Percentiles rank a stretch among this genome's conserved stretches.
phyloP scores from a whole-genome alignment of 495 filamentous ascomycete species.

The Durotheca rogersii region DNA sequence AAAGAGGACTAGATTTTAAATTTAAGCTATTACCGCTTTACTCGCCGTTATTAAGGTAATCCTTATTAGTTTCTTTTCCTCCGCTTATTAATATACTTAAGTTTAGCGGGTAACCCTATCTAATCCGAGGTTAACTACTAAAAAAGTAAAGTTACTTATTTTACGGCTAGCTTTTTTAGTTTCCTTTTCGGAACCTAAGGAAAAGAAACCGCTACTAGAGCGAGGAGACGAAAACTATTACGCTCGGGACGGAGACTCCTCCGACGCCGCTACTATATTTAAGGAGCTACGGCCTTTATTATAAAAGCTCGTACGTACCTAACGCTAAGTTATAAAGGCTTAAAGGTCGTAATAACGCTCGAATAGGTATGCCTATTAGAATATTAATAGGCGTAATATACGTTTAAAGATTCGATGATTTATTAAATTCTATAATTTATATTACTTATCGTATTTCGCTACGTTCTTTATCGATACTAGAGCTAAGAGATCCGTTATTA shows the following conservation, averaged over 20 bases:
- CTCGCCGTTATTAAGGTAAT: conserved; percentile 71
- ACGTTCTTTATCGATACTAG: conserved; percentile 72
- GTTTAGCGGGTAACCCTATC: conserved; percentile 70
- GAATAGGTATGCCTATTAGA: conserved; percentile 66
- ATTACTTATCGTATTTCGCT: conserved; percentile 75
- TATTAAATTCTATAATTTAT: conserved; percentile 73
- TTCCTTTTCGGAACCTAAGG: too few species aligned
- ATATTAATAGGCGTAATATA: conserved; percentile 66
- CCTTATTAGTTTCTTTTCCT: conserved; percentile 74
- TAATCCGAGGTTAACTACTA: conserved; percentile 63
- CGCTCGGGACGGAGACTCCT: conserved; percentile 44
- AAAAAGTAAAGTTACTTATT: conserved; percentile 31
- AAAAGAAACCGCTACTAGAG: conserved; percentile 2
- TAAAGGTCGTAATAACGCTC: conserved; percentile 62
- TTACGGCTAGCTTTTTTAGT: too few species aligned
- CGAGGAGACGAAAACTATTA: conserved; percentile 42
- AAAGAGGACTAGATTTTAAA: conserved; percentile 66
- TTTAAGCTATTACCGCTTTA: conserved; percentile 71
- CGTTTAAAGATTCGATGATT: conserved; percentile 75
- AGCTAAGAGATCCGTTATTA: conserved; percentile 73
- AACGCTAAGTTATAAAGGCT: conserved; percentile 49
- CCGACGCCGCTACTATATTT: conserved; percentile 50
- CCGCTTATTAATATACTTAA: conserved; percentile 77
- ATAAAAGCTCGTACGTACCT: conserved; percentile 38
- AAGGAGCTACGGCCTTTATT: conserved; percentile 38